A percentile compares a stretch with the other conserved stretches of the same genome.
Evolutionary conservation across 106 monocot genomes (phyloP).

Genomic region (Allium sativum): DNA sequence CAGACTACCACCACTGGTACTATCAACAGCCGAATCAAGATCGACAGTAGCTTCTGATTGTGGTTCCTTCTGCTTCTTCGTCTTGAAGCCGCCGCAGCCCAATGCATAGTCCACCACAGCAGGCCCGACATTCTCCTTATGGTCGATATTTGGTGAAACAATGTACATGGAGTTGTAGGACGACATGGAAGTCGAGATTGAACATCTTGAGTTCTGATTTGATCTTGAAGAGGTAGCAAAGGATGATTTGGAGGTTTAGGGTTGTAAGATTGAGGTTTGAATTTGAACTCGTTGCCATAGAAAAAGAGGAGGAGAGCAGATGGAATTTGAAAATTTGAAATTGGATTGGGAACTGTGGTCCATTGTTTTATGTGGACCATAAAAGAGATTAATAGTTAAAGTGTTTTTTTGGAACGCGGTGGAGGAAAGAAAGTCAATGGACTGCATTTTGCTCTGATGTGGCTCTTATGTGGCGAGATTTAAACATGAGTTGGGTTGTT

Average conservation of each 20-base stretch:
- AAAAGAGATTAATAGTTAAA: too few species aligned
- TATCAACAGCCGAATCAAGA: too few species aligned
- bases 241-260: background rate
- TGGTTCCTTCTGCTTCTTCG: slow-evolving; percentile 1
- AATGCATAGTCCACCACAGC: too few species aligned
- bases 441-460: too few species aligned
- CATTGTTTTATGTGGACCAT: too few species aligned
- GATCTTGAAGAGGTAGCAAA: too few species aligned
- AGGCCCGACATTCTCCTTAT: slow-evolving; percentile 37
- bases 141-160: slow-evolving; percentile 7
- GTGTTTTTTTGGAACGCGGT: too few species aligned
- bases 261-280: slow-evolving; percentile 2
- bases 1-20: too few species aligned
- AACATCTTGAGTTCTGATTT: background rate
- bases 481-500: too few species aligned
- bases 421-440: too few species aligned
- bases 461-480: too few species aligned
- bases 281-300: background rate
- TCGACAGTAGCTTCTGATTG: background rate
- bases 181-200: slow-evolving; percentile 3
- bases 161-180: slow-evolving; percentile 23
- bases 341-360: too few species aligned
- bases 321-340: background rate
- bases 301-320: background rate
- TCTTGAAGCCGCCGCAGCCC: slow-evolving; percentile 8